Base-by-base conservation (phyloP, 2,329 filamentous ascomycete species). In the Talaromyces islandicus region DNA sequence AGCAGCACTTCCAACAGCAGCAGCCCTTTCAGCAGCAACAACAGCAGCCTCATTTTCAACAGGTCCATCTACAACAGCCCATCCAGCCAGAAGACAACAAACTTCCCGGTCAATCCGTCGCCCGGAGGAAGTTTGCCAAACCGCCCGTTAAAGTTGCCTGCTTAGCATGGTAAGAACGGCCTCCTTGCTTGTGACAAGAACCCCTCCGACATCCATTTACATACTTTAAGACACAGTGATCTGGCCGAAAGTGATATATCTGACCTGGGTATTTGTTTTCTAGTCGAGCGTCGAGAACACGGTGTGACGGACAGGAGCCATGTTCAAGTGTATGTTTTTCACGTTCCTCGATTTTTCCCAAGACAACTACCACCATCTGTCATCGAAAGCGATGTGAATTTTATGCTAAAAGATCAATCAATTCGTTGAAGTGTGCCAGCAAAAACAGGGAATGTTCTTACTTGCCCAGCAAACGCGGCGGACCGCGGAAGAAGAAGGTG, bases 111-210 rank as follows among this genome's bases (percentile, higher is more conserved):
- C 68, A 70, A 64, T 68, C 68, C 54, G 69, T 71, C 63, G 65
- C 70, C 63, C 72, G 74, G 64, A 77, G 74, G 70, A 77, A 77
- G 67, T 77, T 77, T 62, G 72, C 73, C 55, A 77, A 77, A 69
- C 75, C 75, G 24, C 75, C 75, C 46, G 75, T 78, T 35, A 78
- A 78, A 66, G 73, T 77, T 67, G 75, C 75, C 50, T 78, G 75
- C 69, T 65, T 77, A 60, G 67, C 75, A 58, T 77, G 75, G 75
- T 77, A 68, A 69, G 73, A 64, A 57, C 41, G 53, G 46, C 17
- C 24, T 4, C n/a, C 17, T 30, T 14, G 5, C 21, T 51, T 17
- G 12, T 35, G 21, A 9, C 17, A 25, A 12, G 38, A 21, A 17
- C 9, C 17, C 53, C 19, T 25, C 27, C 41, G 41, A 38, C 21